These are phyloP conservation scores for Vigna trinervia DNA, from an alignment of 306 rosid genomes.

Conservation along the genomic window DNA sequence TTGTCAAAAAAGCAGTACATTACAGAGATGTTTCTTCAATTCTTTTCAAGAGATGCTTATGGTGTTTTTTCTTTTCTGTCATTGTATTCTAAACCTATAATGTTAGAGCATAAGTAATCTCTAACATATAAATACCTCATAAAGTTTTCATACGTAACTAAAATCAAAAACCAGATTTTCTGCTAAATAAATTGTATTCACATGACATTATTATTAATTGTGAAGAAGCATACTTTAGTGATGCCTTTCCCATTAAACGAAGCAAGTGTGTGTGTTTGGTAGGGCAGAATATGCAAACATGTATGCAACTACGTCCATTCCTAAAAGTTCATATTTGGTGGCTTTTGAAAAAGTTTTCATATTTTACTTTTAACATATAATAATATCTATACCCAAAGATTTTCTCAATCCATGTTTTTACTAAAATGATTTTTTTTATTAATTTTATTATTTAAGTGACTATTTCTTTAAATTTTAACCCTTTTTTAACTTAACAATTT, in stretches of 20 bases:
- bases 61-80: too few species aligned
- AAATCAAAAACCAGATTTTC: too few species aligned
- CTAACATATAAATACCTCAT: too few species aligned
- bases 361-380: neutral
- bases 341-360: neutral
- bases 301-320: neutral
- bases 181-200: too few species aligned
- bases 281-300: neutral
- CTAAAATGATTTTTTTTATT: neutral
- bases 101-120: too few species aligned
- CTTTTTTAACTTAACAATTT: too few species aligned
- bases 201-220: neutral
- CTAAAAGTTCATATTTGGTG: neutral
- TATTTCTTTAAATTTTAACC: too few species aligned
- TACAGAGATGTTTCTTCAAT: neutral
- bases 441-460: too few species aligned
- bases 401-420: neutral
- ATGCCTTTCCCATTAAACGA: conserved; percentile 36
- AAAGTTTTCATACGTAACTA: too few species aligned
- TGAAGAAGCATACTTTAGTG: conserved; percentile 20
- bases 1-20: neutral
- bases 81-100: too few species aligned
- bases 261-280: conserved; percentile 37
- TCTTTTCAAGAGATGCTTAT: neutral
- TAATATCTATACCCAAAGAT: neutral